phyloP scores from a whole-genome alignment of 1,284 basidiomycete genomes.

The Gymnopus androsaceus region DNA sequence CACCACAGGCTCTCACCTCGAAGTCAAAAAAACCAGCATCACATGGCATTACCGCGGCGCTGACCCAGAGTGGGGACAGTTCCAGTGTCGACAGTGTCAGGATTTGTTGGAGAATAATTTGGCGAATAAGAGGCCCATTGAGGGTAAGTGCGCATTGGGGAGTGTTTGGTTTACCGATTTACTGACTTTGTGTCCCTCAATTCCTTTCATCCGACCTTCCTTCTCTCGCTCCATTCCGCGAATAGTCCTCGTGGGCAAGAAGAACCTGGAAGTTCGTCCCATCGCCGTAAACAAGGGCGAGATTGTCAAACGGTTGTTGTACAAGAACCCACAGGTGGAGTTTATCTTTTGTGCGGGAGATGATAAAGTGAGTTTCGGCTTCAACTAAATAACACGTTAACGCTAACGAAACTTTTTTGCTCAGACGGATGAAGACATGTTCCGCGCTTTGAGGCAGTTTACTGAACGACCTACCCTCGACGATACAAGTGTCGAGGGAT shows the following conservation, averaged over 20 bases:
- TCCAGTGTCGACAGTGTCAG: conserved; percentile 96
- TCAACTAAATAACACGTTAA: not conserved
- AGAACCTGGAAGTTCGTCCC: conserved; percentile 96
- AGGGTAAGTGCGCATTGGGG: conserved; percentile 68
- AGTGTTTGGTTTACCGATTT: not conserved
- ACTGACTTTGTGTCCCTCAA: conserved; percentile 15
- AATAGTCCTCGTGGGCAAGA: conserved; percentile 90
- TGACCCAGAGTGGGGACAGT: conserved; percentile 95
- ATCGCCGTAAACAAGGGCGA: conserved; percentile 97
- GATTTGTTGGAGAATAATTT: conserved; percentile 93
- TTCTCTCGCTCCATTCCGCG: conserved; percentile 31
- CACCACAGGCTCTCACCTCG: conserved; percentile 94
- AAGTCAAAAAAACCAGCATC: conserved; percentile 95
- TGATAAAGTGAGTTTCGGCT: conserved; percentile 74
- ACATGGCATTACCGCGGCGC: conserved; percentile 96
- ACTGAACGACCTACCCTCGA: not conserved
- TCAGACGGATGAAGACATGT: conserved; percentile 95
- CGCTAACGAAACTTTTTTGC: conserved; percentile 1
- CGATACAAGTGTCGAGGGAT: not conserved
- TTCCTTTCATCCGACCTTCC: not conserved
- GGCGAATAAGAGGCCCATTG: conserved; percentile 85
- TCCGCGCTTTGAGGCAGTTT: conserved; percentile 68
- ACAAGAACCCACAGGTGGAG: conserved; percentile 89
- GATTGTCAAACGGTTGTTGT: conserved; percentile 93
- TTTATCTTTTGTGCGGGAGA: conserved; percentile 98